Evolutionary conservation across 192 early-diverging fungal species (phyloP), one percentile per base, ranked within the genome.

Genomic region (Geranomyces variabilis): DNA sequence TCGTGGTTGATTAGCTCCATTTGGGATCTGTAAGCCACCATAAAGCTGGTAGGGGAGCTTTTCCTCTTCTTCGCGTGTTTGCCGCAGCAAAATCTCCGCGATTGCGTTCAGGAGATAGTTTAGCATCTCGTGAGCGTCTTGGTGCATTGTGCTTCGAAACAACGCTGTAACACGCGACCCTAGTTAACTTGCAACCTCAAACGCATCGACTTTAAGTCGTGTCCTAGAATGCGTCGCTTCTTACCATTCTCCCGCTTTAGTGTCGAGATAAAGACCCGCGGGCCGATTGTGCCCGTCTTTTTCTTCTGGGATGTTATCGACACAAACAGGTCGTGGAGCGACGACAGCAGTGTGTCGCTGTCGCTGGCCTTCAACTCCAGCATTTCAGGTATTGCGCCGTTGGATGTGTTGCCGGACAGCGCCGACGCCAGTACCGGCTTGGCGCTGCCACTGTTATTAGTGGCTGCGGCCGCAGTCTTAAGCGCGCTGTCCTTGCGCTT

Each of bases 101-200:
- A 99, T 93, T 17, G 90, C 89, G 75, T 98, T 97, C 21, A 99
- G 81, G 15, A 94, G 67, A 75, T 91, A 98, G 83, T 97, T 98
- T 41, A 99, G 81, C 74, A 98, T 95, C 80, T 99, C 97, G 76
- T 99, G 97, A 0, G 96, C 96, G 77, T 99, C 97, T 77, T 99
- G 97, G 75, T 99, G 97, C 83, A 90, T 91, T 29, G 91, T 95
- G 70, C 91, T 90, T 53, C 93, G 87, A 73, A 98, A 99, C 21
- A 96, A 75, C 76, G 96, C 96, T 94, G 76, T 3, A 31, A 7
- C 19, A 66, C 0, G 45, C 36, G n/a, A n/a, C 36, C 19, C 4
- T 22, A 30, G 41, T 63, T 73, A 45, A 17, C 22, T 26, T 46
- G 8, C 28, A n/a, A 67, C 8, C 26, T 8, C 51, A 21, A 68